Evolutionary conservation across 768 basidiomycete species (phyloP).

Genomic region (Omphalotus guepiniiformis): DNA sequence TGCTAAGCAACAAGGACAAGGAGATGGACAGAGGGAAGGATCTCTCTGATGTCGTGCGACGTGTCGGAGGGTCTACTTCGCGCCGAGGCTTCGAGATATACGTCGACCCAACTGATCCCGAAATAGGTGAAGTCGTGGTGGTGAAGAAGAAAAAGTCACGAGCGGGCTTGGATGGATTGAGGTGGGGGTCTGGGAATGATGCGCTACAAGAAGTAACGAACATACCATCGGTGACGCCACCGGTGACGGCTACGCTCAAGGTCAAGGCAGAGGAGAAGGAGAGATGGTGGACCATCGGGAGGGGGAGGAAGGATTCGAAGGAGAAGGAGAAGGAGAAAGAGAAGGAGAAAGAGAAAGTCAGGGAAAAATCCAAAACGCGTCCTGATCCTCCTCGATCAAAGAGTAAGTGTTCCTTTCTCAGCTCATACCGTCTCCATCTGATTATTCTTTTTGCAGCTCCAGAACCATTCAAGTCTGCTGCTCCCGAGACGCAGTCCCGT

Average conservation of each 20-base stretch:
- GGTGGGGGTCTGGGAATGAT: conserved; percentile 37
- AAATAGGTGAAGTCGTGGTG: conserved; percentile 64
- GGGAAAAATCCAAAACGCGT: conserved; percentile 19
- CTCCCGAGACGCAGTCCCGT: conserved; percentile 25
- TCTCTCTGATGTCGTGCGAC: conserved; percentile 56
- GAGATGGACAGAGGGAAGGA: conserved; percentile 38
- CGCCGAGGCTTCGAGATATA: conserved; percentile 65
- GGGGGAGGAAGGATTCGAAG: conserved; percentile 71
- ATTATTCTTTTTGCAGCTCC: conserved; percentile 33
- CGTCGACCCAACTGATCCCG: conserved; percentile 60
- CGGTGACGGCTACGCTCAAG: conserved; percentile 18
- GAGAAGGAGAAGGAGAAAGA: conserved; percentile 48
- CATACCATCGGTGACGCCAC: conserved; percentile 26
- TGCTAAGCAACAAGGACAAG: conserved; percentile 26
- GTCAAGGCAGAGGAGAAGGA: conserved; percentile 37
- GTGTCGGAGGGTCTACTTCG: conserved; percentile 35
- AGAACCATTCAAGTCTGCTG: conserved; percentile 32
- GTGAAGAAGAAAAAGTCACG: conserved; percentile 77
- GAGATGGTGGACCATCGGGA: conserved; percentile 82
- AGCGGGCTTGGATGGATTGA: conserved; percentile 51
- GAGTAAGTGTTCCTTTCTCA: conserved; percentile 23
- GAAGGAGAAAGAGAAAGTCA: conserved; percentile 20
- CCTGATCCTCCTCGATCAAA: conserved; percentile 29
- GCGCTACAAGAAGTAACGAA: conserved; percentile 59
- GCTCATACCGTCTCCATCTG: not conserved